phyloP scores from a whole-genome alignment of 768 basidiomycete genomes.

The Gloeophyllum trabeum region DNA sequence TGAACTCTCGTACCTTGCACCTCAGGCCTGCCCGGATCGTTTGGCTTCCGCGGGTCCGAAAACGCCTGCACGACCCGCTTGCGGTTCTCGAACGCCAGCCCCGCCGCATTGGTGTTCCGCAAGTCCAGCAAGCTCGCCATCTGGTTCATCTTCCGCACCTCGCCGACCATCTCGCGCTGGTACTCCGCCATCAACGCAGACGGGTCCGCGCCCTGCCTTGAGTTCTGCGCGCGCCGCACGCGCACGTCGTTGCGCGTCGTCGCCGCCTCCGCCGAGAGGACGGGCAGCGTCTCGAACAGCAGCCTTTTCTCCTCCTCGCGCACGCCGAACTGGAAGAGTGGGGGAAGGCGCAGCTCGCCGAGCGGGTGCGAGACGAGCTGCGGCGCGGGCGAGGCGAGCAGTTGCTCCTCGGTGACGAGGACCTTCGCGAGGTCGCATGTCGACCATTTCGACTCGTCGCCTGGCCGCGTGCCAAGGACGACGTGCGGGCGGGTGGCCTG shows the following conservation, averaged over 20 bases:
- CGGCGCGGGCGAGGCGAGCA: neutral
- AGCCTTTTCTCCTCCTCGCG: slow-evolving; percentile 41
- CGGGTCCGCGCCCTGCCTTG: too few species aligned
- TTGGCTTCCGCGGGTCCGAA: slow-evolving; percentile 53
- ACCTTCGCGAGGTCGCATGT: slow-evolving; percentile 53
- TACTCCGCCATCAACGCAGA: slow-evolving; percentile 3
- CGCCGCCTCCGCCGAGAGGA: slow-evolving; percentile 25
- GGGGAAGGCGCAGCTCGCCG: slow-evolving; percentile 35
- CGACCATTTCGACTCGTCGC: slow-evolving; percentile 58
- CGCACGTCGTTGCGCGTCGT: neutral
- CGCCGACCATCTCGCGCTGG: slow-evolving; percentile 17
- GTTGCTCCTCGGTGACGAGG: slow-evolving; percentile 33
- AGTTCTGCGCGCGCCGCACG: too few species aligned
- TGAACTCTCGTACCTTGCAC: slow-evolving; percentile 65
- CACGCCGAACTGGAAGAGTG: slow-evolving; percentile 56
- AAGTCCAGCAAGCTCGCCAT: slow-evolving; percentile 72
- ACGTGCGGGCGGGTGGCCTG: slow-evolving; percentile 44
- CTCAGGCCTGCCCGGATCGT: slow-evolving; percentile 75
- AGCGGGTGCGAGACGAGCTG: slow-evolving; percentile 13
- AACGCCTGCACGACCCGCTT: slow-evolving; percentile 70
- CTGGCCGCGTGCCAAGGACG: slow-evolving; percentile 61
- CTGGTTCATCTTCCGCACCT: slow-evolving; percentile 34
- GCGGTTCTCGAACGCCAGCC: slow-evolving; percentile 83
- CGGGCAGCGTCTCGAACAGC: slow-evolving; percentile 60
- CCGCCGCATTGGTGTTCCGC: slow-evolving; percentile 76